Evolutionary conservation across 2,329 filamentous ascomycete genomes (phyloP).

Genomic region (Saccharata proteae): DNA sequence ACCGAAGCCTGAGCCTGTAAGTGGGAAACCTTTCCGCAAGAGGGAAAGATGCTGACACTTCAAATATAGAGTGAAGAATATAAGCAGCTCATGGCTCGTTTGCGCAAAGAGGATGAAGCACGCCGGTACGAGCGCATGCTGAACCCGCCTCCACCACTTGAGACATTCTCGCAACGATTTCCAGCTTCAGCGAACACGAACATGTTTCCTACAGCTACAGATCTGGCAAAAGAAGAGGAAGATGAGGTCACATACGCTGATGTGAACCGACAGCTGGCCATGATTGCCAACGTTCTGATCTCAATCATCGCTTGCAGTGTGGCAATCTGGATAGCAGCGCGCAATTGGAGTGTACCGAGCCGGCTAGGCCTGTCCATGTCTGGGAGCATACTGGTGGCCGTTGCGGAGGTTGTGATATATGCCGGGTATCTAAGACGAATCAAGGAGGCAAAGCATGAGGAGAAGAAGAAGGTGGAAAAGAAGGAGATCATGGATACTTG

Average conservation of each 20-base stretch:
- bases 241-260: conserved; percentile 61
- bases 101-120: conserved; percentile 73
- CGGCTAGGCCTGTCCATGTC: conserved; percentile 60
- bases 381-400: conserved; percentile 55
- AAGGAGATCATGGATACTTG: conserved; percentile 62
- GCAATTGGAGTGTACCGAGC: conserved; percentile 62
- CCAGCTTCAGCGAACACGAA: conserved; percentile 42
- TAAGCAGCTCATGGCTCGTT: conserved; percentile 72
- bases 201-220: conserved; percentile 31
- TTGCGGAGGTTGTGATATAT: conserved; percentile 70
- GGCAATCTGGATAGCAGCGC: conserved; percentile 65
- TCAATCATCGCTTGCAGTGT: conserved; percentile 70
- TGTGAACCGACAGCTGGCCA: conserved; percentile 65
- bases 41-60: conserved; percentile 2
- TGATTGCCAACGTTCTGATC: conserved; percentile 83
- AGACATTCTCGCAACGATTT: conserved; percentile 50
- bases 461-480: conserved; percentile 48
- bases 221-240: conserved; percentile 34
- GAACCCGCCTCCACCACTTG: conserved; percentile 43
- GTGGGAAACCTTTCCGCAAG: conserved; percentile 16
- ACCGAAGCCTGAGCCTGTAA: conserved; percentile 64
- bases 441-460: conserved; percentile 52
- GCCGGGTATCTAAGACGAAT: conserved; percentile 62
- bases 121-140: conserved; percentile 73
- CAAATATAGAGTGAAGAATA: conserved; percentile 61